Evolutionary conservation across 2,329 filamentous ascomycete genomes (phyloP).

Genomic region (Emericellopsis cladophorae): DNA sequence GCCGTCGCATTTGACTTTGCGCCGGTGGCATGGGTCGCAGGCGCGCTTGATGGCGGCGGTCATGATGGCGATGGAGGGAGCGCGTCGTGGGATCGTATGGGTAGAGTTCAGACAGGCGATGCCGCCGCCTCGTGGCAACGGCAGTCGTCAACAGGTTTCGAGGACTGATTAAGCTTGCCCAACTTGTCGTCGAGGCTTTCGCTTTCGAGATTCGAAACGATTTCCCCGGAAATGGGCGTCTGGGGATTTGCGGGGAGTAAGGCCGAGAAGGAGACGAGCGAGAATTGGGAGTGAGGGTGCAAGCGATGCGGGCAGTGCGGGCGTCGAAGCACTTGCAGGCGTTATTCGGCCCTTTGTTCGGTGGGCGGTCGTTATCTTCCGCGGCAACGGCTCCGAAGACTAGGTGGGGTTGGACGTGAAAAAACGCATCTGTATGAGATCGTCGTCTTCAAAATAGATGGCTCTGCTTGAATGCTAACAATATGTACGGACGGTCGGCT

Average conservation of each 20-base stretch:
- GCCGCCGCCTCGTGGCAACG: neutral
- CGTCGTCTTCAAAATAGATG: too few relatives aligned
- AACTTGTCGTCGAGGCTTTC: neutral
- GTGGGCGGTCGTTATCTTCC: too few relatives aligned
- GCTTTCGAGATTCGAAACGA: conserved; percentile 7
- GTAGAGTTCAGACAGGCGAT: neutral
- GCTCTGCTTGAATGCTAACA: too few relatives aligned
- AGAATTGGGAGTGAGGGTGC: conserved; percentile 2
- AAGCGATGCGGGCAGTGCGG: conserved; percentile 8
- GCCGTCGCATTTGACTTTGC: conserved; percentile 64
- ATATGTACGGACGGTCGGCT: too few relatives aligned
- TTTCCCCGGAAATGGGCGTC: conserved; percentile 1
- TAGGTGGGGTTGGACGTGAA: neutral
- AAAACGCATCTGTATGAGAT: too few relatives aligned
- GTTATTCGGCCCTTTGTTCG: conserved; percentile 22
- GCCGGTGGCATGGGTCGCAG: conserved; percentile 62
- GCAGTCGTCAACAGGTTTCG: neutral
- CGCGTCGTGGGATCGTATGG: neutral
- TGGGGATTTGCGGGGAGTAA: neutral
- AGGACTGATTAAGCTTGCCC: neutral
- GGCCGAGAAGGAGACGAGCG: neutral
- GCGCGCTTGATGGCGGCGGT: conserved; percentile 45
- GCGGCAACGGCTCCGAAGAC: neutral
- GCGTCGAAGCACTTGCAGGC: conserved; percentile 15
- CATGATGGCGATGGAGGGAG: conserved; percentile 15